Percentiles rank a stretch among this genome's conserved stretches.
These are phyloP conservation scores for Houttuynia cordata DNA, from an alignment of 164 flowering plant genomes.

Conservation along the genomic window DNA sequence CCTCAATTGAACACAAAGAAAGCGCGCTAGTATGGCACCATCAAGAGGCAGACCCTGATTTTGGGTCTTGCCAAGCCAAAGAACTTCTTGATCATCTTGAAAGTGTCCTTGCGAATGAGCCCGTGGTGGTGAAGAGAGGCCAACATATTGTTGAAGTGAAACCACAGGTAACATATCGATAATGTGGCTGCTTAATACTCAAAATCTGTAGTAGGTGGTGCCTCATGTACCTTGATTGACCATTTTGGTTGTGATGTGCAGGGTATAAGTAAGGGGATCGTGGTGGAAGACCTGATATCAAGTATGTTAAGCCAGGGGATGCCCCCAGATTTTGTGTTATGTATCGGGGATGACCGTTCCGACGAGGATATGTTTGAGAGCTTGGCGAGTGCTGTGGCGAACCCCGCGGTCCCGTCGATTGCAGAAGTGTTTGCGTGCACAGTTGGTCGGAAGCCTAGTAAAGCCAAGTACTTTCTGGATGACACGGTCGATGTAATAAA, in stretches of 20 bases:
- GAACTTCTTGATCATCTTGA: conserved; percentile 12
- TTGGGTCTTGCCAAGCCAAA: conserved; percentile 15
- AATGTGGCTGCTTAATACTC: no score
- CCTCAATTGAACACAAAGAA: conserved; percentile 12
- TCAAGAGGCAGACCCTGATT: conserved; percentile 16
- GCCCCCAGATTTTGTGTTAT: conserved; percentile 13
- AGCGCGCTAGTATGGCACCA: conserved; percentile 15
- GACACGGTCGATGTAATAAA: conserved; percentile 16
- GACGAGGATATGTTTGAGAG: conserved; percentile 17
- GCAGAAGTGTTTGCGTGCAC: conserved; percentile 14
- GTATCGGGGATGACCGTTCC: conserved; percentile 15
- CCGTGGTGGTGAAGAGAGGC: conserved; percentile 14
- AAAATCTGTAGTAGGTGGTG: no score
- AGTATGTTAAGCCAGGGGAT: conserved; percentile 5
- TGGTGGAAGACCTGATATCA: conserved; percentile 7
- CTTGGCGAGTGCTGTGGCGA: conserved; percentile 8
- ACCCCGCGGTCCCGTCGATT: conserved; percentile 6
- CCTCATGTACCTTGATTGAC: no score
- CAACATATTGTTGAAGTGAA: conserved; percentile 15
- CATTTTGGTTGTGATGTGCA: not conserved
- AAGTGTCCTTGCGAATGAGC: conserved; percentile 14
- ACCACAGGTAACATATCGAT: conserved; percentile 5
- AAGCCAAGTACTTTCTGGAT: conserved; percentile 15
- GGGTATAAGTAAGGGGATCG: conserved; percentile 14
- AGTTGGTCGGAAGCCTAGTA: conserved; percentile 15